Conservation (phyloP, 1,284 basidiomycete genomes). For the Anthracocystis walkeri region DNA sequence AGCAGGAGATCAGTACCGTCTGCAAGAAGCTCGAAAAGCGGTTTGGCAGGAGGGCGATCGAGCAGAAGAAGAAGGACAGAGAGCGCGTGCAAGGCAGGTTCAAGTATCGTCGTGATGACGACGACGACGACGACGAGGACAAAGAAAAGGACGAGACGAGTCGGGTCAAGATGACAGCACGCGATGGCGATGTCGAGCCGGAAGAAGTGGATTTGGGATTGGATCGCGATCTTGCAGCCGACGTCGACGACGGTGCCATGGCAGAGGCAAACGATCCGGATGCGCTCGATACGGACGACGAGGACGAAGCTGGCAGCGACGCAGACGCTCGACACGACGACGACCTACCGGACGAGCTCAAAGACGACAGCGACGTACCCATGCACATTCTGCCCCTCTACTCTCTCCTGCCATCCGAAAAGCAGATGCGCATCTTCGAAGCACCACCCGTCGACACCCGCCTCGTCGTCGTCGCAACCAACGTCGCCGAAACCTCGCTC, state of each 20-base stretch:
- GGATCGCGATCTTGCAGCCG: slow-evolving; percentile 71
- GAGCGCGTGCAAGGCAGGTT: slow-evolving; percentile 27
- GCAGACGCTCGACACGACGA: slow-evolving; percentile 46
- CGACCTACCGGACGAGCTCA: slow-evolving; percentile 54
- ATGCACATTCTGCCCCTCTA: slow-evolving; percentile 79
- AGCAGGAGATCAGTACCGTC: slow-evolving; percentile 79
- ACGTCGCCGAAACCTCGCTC: slow-evolving; percentile 82
- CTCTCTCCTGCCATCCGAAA: slow-evolving; percentile 78
- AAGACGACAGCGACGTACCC: slow-evolving; percentile 58
- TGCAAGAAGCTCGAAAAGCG: slow-evolving; percentile 80
- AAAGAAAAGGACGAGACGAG: slow-evolving; percentile 51
- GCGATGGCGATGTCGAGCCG: slow-evolving; percentile 75
- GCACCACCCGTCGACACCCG: slow-evolving; percentile 76
- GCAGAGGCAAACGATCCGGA: slow-evolving; percentile 70
- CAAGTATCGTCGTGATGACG: slow-evolving; percentile 20
- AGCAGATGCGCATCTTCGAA: slow-evolving; percentile 81
- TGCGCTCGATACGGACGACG: slow-evolving; percentile 62
- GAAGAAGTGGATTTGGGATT: slow-evolving; percentile 84
- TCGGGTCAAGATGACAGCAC: slow-evolving; percentile 33
- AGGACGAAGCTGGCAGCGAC: slow-evolving; percentile 44
- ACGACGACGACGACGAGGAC: slow-evolving; percentile 28
- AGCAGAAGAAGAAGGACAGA: slow-evolving; percentile 69
- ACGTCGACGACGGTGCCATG: slow-evolving; percentile 71
- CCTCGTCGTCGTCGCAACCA: slow-evolving; percentile 80
- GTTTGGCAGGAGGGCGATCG: slow-evolving; percentile 79